Conservation (phyloP, 192 early-diverging fungal genomes). For the Coemansia sp. region DNA sequence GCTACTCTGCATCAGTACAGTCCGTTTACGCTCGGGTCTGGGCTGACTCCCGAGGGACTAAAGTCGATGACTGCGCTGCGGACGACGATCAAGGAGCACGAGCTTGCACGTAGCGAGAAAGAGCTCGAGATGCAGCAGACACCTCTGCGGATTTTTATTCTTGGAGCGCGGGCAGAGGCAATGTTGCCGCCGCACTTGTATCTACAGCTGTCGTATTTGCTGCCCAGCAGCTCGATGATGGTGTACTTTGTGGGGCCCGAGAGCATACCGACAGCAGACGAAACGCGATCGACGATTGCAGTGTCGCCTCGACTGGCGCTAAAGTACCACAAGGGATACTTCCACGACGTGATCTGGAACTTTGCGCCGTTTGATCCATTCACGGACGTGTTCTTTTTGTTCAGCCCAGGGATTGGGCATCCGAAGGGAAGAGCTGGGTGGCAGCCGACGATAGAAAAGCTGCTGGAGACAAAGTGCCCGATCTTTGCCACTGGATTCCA, state of each 20-base stretch:
- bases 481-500: conserved; percentile 79
- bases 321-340: conserved; percentile 65
- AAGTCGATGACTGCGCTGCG: conserved; percentile 66
- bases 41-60: conserved; percentile 71
- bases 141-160: conserved; percentile 65
- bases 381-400: conserved; percentile 75
- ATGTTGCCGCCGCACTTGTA: conserved; percentile 75
- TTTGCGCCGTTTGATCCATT: conserved; percentile 75
- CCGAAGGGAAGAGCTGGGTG: conserved; percentile 60
- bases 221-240: conserved; percentile 71
- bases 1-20: conserved; percentile 71
- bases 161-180: conserved; percentile 74
- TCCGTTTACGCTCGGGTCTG: conserved; percentile 62
- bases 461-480: conserved; percentile 74
- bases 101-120: conserved; percentile 52
- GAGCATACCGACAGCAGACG: conserved; percentile 58
- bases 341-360: conserved; percentile 60
- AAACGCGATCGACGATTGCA: conserved; percentile 50
- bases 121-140: conserved; percentile 56
- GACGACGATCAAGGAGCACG: conserved; percentile 55
- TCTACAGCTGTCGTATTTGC: conserved; percentile 61
- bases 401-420: conserved; percentile 73
- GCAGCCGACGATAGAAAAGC: conserved; percentile 64
- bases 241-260: conserved; percentile 82
- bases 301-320: conserved; percentile 62